Evolutionary conservation across 257 asterid genomes (phyloP).

Genomic region (Nicotiana benthamiana): DNA sequence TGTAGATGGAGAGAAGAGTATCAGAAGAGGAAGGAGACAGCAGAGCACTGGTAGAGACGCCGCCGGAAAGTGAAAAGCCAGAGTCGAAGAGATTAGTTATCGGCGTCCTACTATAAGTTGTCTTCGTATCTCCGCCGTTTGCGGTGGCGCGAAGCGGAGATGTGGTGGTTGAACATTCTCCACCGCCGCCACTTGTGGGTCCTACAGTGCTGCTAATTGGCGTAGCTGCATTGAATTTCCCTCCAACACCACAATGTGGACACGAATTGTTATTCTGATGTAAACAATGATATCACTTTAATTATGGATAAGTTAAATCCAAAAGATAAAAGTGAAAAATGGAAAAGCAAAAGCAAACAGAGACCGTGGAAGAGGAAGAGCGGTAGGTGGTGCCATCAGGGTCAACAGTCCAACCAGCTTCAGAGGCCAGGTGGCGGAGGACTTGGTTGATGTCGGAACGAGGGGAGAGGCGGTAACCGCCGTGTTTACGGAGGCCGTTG

Average conservation of each 20-base stretch:
- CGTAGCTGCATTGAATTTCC: slow-evolving; percentile 15
- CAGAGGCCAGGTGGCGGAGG: slow-evolving; percentile 48
- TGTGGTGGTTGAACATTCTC: slow-evolving; percentile 29
- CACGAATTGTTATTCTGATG: not conserved
- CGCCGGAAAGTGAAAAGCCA: not conserved
- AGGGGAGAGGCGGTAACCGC: slow-evolving; percentile 49
- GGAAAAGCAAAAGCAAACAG: not conserved
- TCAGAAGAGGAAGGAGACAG: slow-evolving; percentile 2
- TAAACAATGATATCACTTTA: too few species aligned
- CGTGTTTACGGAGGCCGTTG: slow-evolving; percentile 51
- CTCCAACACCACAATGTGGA: slow-evolving; percentile 28
- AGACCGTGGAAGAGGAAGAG: slow-evolving; percentile 19
- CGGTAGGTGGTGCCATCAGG: slow-evolving; percentile 49
- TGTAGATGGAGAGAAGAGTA: slow-evolving; percentile 23
- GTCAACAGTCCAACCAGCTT: slow-evolving; percentile 40
- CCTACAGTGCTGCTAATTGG: slow-evolving; percentile 26
- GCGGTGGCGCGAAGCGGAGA: slow-evolving; percentile 23
- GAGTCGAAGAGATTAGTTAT: not conserved
- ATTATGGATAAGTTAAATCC: too few species aligned
- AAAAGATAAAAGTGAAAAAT: too few species aligned
- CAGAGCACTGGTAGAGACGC: not conserved
- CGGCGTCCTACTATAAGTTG: too few species aligned
- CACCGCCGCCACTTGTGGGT: slow-evolving; percentile 8
- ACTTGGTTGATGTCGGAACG: slow-evolving; percentile 50
- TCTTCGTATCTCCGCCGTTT: not conserved